Percentiles rank a stretch among this genome's conserved stretches.
These are phyloP conservation scores for Vickermania spadyakhi DNA, from an alignment of 208 protist species.

Conservation along the genomic window DNA sequence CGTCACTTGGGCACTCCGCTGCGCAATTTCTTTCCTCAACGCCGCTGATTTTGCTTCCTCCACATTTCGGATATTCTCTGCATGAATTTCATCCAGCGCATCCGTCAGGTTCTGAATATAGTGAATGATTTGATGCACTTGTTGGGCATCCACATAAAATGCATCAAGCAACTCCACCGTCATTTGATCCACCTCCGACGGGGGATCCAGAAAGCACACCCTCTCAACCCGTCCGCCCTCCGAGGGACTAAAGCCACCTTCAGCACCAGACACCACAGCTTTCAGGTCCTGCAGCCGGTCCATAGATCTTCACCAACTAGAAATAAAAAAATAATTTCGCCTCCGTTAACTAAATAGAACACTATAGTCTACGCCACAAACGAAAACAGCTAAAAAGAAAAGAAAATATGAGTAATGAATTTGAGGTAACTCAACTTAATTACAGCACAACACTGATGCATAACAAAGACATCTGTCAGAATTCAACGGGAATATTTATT, in stretches of 20 bases:
- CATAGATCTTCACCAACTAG: not conserved
- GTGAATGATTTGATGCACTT: conserved; percentile 19
- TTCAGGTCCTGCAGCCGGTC: not conserved
- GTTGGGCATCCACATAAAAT: conserved; percentile 48
- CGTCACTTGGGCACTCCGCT: conserved; percentile 34
- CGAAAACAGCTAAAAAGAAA: no score
- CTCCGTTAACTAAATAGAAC: no score
- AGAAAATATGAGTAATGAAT: no score
- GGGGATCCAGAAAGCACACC: conserved; percentile 13
- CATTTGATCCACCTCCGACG: conserved; percentile 42
- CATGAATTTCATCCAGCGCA: conserved; percentile 40
- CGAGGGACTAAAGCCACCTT: not conserved
- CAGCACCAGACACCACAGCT: not conserved
- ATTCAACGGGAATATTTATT: no score
- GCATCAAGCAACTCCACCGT: conserved; percentile 50
- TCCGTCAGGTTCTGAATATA: conserved; percentile 21
- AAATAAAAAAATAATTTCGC: no score
- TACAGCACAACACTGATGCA: no score
- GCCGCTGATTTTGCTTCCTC: conserved; percentile 40
- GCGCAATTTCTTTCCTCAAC: conserved; percentile 51
- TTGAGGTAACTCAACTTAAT: no score
- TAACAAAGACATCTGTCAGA: no score
- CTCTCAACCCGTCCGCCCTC: not conserved
- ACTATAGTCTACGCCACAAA: no score
- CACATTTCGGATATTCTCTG: conserved; percentile 60